Percentiles rank a stretch among this genome's conserved stretches.
These are phyloP conservation scores for Lactarius tabidus DNA, from an alignment of 768 basidiomycete species.

Conservation along the genomic window DNA sequence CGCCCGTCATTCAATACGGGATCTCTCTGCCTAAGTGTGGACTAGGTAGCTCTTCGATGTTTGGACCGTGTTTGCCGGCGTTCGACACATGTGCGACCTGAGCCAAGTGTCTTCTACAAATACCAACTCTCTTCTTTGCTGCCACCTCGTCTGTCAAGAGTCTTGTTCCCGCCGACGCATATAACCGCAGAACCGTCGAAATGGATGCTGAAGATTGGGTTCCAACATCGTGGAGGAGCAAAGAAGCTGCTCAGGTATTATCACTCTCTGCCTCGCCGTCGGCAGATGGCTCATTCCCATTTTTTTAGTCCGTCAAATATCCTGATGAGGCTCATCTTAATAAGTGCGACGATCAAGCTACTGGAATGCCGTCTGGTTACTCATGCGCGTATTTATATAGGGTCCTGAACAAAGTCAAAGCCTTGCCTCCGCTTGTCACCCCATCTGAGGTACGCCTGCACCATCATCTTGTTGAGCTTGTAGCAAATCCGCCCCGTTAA, in stretches of 20 bases:
- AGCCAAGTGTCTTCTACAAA: too few relatives aligned
- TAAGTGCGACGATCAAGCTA: background rate
- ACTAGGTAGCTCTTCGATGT: background rate
- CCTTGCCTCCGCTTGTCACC: constrained; percentile 87
- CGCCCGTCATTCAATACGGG: background rate
- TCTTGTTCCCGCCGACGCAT: background rate
- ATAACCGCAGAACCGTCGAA: background rate
- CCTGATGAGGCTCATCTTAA: constrained; percentile 37
- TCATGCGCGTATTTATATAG: constrained; percentile 36
- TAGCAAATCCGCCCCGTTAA: constrained; percentile 28
- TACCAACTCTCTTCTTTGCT: background rate
- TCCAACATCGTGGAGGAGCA: constrained; percentile 76
- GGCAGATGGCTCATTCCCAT: background rate
- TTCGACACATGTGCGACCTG: background rate
- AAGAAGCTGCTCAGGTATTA: constrained; percentile 67
- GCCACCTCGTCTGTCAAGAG: background rate
- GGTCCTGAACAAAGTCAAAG: constrained; percentile 71
- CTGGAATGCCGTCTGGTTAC: background rate
- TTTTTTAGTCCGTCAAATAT: constrained; percentile 37
- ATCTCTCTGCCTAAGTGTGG: background rate
- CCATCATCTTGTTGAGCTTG: background rate
- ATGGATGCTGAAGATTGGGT: constrained; percentile 46
- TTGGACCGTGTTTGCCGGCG: background rate
- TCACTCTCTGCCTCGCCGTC: background rate
- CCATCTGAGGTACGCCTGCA: constrained; percentile 71